Evolutionary conservation across 2,329 filamentous ascomycete genomes (phyloP), one percentile per base, ranked within the genome.

Genomic region (Fusarium sp.): DNA sequence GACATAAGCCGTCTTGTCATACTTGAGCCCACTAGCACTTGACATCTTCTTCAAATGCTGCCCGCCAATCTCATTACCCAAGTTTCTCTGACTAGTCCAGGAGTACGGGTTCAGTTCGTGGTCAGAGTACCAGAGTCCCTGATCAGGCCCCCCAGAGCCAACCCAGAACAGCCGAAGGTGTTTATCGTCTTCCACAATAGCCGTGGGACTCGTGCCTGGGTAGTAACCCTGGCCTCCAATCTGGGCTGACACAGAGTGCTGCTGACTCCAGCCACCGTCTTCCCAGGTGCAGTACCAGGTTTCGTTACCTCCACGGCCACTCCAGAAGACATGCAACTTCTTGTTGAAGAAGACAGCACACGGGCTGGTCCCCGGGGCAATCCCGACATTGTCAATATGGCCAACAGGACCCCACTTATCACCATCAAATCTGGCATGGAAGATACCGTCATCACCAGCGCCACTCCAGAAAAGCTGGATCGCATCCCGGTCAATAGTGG

Each of bases 41-140:
- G 41, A 8, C 5, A 42, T 42, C 41, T 42, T 42, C 7, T 8
- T 12, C 6, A 42, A 10, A 12, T 16, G n/a, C n/a, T 12, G 41
- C 15, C n/a, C 10, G 6, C 15, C 10, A 23, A 23, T 5, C 0
- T 2, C 15, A 11, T n/a, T 10, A 4, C 10, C 41, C 7, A 42
- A 4, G 5, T 11, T 42, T 23, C n/a, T 23, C n/a, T 23, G 15
- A 4, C n/a, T n/a, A 18, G 7, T 5, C 15, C n/a, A 18, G 5
- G 10, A 42, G 3, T 3, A 42, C 7, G 10, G n/a, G 10, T 18
- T 42, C n/a, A 8, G 4, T 42, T 4, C 39, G 0, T 0, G 6
- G 10, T 18, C 10, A 1, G n/a, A 23, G 15, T 11, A 23, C n/a
- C 15, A 16, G 15, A 23, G 10, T 18, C 10, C 15, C 41, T 42